phyloP scores from a whole-genome alignment of 192 early-diverging fungal species.

The Pecoramyces ruminantium region DNA sequence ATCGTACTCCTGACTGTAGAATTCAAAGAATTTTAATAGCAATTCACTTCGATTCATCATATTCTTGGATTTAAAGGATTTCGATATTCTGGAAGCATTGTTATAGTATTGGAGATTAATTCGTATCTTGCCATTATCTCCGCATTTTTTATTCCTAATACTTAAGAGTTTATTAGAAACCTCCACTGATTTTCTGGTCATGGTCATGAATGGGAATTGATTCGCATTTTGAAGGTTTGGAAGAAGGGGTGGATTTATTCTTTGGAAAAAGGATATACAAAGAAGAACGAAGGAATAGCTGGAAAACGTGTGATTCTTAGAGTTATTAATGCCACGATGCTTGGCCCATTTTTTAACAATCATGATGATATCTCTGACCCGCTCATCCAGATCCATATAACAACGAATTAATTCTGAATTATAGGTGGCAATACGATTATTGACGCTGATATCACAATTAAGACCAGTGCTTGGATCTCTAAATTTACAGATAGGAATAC shows the following conservation, averaged over 20 bases:
- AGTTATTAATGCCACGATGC: not conserved
- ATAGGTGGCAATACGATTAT: not conserved
- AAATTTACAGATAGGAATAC: not conserved
- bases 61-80: not conserved
- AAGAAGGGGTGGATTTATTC: not conserved
- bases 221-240: not conserved
- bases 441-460: not conserved
- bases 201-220: not conserved
- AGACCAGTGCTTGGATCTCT: not conserved
- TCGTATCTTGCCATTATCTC: not conserved
- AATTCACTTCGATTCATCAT: not conserved
- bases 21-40: not conserved
- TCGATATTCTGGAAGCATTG: not conserved
- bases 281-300: not conserved
- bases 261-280: not conserved
- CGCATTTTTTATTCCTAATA: too few species aligned
- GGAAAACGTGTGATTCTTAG: not conserved
- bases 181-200: not conserved
- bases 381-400: not conserved
- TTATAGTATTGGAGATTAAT: not conserved
- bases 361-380: not conserved
- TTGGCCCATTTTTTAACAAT: not conserved
- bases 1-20: not conserved
- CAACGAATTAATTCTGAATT: not conserved
- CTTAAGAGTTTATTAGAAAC: not conserved